Conservation (phyloP, 805 yeast species). For the Metschnikowia borealis region DNA sequence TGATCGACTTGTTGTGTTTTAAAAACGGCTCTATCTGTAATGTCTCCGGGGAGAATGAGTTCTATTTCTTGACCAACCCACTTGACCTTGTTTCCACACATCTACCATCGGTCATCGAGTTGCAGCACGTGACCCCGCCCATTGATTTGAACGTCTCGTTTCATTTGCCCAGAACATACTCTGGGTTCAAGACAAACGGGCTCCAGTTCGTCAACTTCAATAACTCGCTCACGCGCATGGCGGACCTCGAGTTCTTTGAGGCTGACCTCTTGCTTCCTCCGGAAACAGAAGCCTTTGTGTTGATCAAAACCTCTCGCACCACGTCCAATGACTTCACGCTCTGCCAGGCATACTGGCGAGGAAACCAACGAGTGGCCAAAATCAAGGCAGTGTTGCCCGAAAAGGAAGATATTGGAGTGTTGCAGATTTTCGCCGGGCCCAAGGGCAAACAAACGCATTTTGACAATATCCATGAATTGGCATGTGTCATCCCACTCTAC, state of each 20-base stretch:
- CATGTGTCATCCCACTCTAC: conserved; percentile 68
- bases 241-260: conserved; percentile 76
- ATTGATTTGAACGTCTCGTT: conserved; percentile 73
- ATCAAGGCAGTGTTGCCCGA: conserved; percentile 80
- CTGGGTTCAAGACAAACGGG: conserved; percentile 63
- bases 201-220: conserved; percentile 63
- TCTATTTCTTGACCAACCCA: conserved; percentile 79
- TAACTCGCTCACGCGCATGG: conserved; percentile 67
- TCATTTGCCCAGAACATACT: conserved; percentile 81
- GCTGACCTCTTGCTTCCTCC: conserved; percentile 68
- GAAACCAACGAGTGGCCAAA: conserved; percentile 60
- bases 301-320: conserved; percentile 49
- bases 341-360: conserved; percentile 75
- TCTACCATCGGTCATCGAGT: conserved; percentile 70
- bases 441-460: conserved; percentile 56
- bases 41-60: conserved; percentile 39
- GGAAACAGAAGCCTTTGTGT: conserved; percentile 63
- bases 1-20: conserved; percentile 58
- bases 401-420: conserved; percentile 60
- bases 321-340: conserved; percentile 53
- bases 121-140: conserved; percentile 86
- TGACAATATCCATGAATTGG: conserved; percentile 61
- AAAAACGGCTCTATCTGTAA: conserved; percentile 33
- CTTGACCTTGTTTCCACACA: conserved; percentile 75
- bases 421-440: conserved; percentile 70